Percentiles rank a stretch among this genome's conserved stretches.
phyloP scores from a whole-genome alignment of 2,329 filamentous ascomycete genomes.

The Diaporthe citrichinensis region DNA sequence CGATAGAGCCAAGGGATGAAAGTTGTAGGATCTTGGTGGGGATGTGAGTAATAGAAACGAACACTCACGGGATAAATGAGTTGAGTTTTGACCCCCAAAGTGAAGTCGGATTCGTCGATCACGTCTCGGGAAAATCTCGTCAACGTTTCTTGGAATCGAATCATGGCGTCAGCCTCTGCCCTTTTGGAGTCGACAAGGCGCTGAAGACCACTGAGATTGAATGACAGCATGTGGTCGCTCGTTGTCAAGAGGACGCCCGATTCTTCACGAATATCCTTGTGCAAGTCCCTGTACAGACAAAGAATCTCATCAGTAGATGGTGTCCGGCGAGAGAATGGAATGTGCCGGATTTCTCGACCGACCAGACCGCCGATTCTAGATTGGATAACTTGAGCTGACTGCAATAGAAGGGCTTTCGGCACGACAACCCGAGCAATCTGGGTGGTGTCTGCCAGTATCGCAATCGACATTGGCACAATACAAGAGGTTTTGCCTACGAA shows the following conservation, averaged over 20 bases:
- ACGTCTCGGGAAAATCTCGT: conserved; percentile 68
- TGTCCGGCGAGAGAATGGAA: conserved; percentile 71
- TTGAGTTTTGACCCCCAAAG: conserved; percentile 66
- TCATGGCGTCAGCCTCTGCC: conserved; percentile 60
- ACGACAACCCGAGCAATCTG: conserved; percentile 68
- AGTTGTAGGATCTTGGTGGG: not conserved
- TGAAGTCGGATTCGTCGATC: conserved; percentile 75
- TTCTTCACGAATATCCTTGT: conserved; percentile 55
- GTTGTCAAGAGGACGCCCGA: conserved; percentile 71
- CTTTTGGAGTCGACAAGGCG: conserved; percentile 63
- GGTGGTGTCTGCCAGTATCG: conserved; percentile 57
- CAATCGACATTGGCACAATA: conserved; percentile 67
- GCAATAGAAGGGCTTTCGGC: conserved; percentile 68
- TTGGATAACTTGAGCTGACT: conserved; percentile 70
- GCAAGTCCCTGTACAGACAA: conserved; percentile 55
- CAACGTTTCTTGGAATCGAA: conserved; percentile 66
- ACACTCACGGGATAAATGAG: conserved; percentile 64
- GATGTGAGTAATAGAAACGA: too few relatives aligned
- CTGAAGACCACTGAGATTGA: conserved; percentile 73
- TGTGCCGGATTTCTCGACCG: conserved; percentile 65
- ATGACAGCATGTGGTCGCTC: conserved; percentile 76
- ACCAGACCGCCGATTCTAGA: conserved; percentile 68
- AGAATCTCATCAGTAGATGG: conserved; percentile 51
- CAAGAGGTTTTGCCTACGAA: conserved; percentile 68
- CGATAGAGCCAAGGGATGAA: too few relatives aligned